Base-by-base conservation (phyloP, 2,329 filamentous ascomycete species). In the Elsinoe necatrix region DNA sequence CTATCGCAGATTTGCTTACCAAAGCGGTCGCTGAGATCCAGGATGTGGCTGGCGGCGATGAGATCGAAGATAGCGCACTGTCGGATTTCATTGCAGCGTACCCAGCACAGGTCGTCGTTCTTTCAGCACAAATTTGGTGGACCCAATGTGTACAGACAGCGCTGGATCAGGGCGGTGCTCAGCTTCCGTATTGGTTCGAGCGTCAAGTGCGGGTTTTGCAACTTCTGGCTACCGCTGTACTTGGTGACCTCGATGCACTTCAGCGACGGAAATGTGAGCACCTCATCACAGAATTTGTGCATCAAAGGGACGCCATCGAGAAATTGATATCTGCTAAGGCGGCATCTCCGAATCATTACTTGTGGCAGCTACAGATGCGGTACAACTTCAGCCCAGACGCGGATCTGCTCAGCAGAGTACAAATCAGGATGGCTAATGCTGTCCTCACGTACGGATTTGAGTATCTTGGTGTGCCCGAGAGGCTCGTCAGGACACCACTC, bases 241-340 rank as follows among this genome's bases (percentile, higher is more conserved):
- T 98, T 14, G 89, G 88, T 37, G 91, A 98, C 66, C 80, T 98
- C 20, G 87, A 91, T 62, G 77, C 89, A 5, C 87, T 96, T 51
- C 83, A 87, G 67, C 82, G 93, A 61, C 95, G 95, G 79, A 96
- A 95, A 76, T 98, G 92, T 72, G 93, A 99, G 71, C 92, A 96
- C 72, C 81, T 98, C 62, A 98, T 99, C 67, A 99, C 95, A 0
- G 95, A 98, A 70, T 97, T 93, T 68, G 93, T 99, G 12, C 93
- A 98, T 69, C 95, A 99, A 71, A 87, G 93, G 60, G 93, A 98
- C 70, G 82, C 86, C 16, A 93, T 97, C 61, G 86, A 92, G 67
- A 95, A 89, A 71, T 82, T 99, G 23, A 80, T 91, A 48, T 80
- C 85, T 45, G 77, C 82, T 45, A 85, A 86, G 57, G 93, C 93